Conservation (phyloP, 2,329 filamentous ascomycete genomes). For the Ophiosphaerella narmari region DNA sequence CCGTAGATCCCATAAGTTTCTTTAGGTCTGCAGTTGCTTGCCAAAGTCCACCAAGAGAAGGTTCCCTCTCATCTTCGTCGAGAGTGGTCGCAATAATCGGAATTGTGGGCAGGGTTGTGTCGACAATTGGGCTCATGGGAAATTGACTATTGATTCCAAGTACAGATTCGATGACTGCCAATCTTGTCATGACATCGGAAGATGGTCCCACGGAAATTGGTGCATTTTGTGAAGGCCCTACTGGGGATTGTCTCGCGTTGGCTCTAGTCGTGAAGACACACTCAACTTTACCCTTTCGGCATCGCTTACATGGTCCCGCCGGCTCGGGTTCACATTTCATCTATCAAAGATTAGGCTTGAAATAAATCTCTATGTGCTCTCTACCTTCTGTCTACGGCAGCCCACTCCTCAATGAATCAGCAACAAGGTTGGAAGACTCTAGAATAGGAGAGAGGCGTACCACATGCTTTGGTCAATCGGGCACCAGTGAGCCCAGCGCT, state of each 20-base stretch:
- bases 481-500: neutral
- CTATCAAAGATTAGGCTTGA: constrained; percentile 1
- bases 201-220: neutral
- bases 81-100: constrained; percentile 12
- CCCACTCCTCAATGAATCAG: constrained; percentile 5
- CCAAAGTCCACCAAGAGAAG: constrained; percentile 33
- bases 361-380: neutral
- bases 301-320: constrained; percentile 12
- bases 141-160: constrained; percentile 13
- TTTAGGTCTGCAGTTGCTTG: constrained; percentile 37
- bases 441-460: constrained; percentile 4
- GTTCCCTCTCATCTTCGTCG: constrained; percentile 14
- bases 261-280: constrained; percentile 50
- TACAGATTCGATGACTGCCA: constrained; percentile 15
- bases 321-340: constrained; percentile 19
- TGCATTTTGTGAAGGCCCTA: neutral
- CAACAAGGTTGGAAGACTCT: neutral
- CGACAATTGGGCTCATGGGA: constrained; percentile 1
- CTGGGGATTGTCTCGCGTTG: constrained; percentile 37
- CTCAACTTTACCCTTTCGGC: constrained; percentile 25
- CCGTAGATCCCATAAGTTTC: constrained; percentile 25
- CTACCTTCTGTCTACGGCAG: constrained; percentile 18
- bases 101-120: constrained; percentile 6
- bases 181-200: constrained; percentile 7
- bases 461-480: constrained; percentile 18